Conservation (phyloP, 495 filamentous ascomycete species). For the Penicillium ochrochloron region DNA sequence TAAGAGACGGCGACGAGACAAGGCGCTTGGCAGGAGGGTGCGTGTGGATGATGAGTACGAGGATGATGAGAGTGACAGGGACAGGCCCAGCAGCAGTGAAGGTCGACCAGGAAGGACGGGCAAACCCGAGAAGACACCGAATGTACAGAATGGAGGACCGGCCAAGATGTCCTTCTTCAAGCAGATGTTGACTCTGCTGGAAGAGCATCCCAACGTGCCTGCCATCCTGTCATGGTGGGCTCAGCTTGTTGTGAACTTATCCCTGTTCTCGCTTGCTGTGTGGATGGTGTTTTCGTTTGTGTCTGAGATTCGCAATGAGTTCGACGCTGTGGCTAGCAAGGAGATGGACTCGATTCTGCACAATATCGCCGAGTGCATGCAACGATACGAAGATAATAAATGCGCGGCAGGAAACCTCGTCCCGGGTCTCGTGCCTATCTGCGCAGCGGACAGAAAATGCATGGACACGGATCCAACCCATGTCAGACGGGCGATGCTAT, state of each 20-base stretch:
- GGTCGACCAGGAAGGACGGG: slow-evolving; percentile 25
- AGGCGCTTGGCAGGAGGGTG: slow-evolving; percentile 48
- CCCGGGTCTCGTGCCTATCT: slow-evolving; percentile 74
- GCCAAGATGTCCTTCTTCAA: slow-evolving; percentile 50
- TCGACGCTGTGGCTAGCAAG: slow-evolving; percentile 69
- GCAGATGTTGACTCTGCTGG: slow-evolving; percentile 68
- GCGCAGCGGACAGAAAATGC: slow-evolving; percentile 80
- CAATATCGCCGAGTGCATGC: slow-evolving; percentile 72
- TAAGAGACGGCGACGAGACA: slow-evolving; percentile 56
- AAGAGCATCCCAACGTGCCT: slow-evolving; percentile 83
- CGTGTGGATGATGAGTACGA: slow-evolving; percentile 59
- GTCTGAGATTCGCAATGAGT: slow-evolving; percentile 72
- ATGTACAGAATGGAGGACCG: slow-evolving; percentile 1
- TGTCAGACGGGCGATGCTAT: slow-evolving; percentile 68
- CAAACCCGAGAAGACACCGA: slow-evolving; percentile 20
- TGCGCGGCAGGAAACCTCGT: slow-evolving; percentile 66
- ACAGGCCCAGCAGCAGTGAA: slow-evolving; percentile 54
- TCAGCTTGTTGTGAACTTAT: slow-evolving; percentile 77
- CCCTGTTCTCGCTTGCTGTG: slow-evolving; percentile 67
- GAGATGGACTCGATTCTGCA: slow-evolving; percentile 65
- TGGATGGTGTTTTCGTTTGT: slow-evolving; percentile 75
- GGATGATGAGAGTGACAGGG: slow-evolving; percentile 63
- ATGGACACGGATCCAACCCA: slow-evolving; percentile 76
- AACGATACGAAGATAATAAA: slow-evolving; percentile 71
- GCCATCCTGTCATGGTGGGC: slow-evolving; percentile 84